Evolutionary conservation across 139 green algal species (phyloP).

Genomic region (Coelastrella sp.): DNA sequence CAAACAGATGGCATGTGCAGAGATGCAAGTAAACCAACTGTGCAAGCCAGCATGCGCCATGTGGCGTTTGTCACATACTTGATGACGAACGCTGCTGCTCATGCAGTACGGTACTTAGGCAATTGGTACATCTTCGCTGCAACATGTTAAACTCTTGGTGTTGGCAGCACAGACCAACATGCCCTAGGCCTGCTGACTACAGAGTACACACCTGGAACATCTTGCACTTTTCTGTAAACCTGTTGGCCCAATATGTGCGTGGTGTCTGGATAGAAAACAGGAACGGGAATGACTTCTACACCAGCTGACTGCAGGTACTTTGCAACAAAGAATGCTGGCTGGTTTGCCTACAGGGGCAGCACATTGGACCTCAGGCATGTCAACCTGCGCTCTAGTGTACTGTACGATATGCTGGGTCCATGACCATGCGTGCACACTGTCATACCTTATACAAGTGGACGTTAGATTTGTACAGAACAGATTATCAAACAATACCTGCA

Average conservation of each 20-base stretch:
- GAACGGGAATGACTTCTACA: constrained; percentile 71
- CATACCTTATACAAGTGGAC: no score
- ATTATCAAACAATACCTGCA: no score
- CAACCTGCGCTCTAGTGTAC: no score
- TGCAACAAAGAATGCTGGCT: constrained; percentile 69
- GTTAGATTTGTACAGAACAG: no score
- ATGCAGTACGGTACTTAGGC: no score
- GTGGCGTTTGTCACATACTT: not conserved
- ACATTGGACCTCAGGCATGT: not conserved
- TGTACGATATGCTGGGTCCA: no score
- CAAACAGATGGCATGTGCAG: not conserved
- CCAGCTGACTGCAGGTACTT: constrained; percentile 62
- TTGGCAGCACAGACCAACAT: not conserved
- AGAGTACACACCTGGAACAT: constrained; percentile 47
- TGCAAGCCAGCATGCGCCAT: not conserved
- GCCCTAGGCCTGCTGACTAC: not conserved
- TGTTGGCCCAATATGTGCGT: constrained; percentile 63
- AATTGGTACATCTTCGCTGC: no score
- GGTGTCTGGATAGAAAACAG: constrained; percentile 70
- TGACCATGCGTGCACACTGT: no score
- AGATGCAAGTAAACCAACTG: not conserved
- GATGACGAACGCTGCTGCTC: not conserved
- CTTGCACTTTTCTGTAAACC: constrained; percentile 61
- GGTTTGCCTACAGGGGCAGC: constrained; percentile 29
- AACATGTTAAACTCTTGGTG: no score